Evolutionary conservation across 1,284 basidiomycete species (phyloP), one percentile per base, ranked within the genome.

Genomic region (Salmacisia buchloeana): DNA sequence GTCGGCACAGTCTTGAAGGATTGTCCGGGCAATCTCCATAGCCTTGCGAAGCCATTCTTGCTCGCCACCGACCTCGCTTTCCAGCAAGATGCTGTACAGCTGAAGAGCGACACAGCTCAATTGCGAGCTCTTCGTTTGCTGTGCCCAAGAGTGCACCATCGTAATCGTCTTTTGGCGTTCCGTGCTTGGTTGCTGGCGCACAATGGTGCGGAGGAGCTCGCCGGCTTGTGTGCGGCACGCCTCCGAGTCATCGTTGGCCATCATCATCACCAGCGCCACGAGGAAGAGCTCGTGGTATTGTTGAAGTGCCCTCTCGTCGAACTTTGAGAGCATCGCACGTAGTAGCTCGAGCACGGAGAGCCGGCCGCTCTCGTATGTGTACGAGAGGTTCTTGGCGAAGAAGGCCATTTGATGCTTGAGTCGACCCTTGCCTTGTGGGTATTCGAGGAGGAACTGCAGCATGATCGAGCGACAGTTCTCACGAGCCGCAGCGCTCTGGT

Each of bases 381-480:
- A 99, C 3, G 91, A 88, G 29, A 97, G 82, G 78, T 99, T 98
- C 80, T 91, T 92, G 27, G 92, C 91, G 29, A 99, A 84, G 83
- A 97, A 97, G 0, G 88, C 86, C 85, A 99, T 90, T 72, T 92
- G 91, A 59, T 87, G 89, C 66, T 87, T 88, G 12, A 98, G 84
- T 2, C 94, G 87, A 1, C 89, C 90, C 72, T 92, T 90, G 38
- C 96, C 96, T 80, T 98, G 96, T 1, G 96, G 96, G 75, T 98
- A 99, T 75, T 99, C 94, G 41, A 98, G 86, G 63, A 98, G 83
- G 84, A 99, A 99, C 76, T 96, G 92, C 46, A 98, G 85, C 41
- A 94, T 85, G 34, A 93, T 86, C 41, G 89, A 87, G 25, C 96
- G 88, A 73, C 91, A 94, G 1, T 91, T 86, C 76, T 96, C 94